Base-by-base conservation (phyloP, 345 rosid species). In the Hevea brasiliensis region DNA sequence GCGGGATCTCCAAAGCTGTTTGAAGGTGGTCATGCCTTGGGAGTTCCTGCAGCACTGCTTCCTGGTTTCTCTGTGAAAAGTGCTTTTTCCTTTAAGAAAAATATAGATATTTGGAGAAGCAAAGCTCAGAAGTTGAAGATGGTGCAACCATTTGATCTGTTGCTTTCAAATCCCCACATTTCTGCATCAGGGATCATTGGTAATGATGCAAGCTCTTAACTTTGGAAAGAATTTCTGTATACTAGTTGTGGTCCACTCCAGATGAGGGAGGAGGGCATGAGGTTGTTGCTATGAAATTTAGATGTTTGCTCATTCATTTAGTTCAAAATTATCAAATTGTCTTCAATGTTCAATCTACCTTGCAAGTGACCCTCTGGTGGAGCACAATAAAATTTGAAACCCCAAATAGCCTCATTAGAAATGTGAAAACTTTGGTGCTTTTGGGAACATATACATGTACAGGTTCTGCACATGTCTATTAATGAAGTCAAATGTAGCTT, bases 21-120 rank as follows among this genome's bases (percentile, higher is more conserved):
- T 64, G 77, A 80, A 72, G 81, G 73, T 68, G 86, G 76, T 71
- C 73, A 72, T 61, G 67, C 26, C 47, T 68, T 65, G 56, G 72
- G 42, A 75, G 81, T 79, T 64, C 98, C 97, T 26, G 69, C 86
- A 72, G 61, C 89, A 50, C 82, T 92, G 63, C 91, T 87, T 75
- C 94, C 98, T 61, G 91, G 96, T 45, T 66, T 79, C 66, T 85
- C 89, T 67, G 41, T 87, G 6, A 95, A 87, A 85, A 70, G 84
- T 40, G 97, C 92, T 24, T 75, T 87, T 70, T 77, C 92, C 66
- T 89, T 87, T 59, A 87, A 86, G 85, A 83, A 81, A 65, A 88
- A 84, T 76, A 24, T 88, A 74, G 88, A 88, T 77, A 69, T 92
- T 60, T 92, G 99, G 98, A 92, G 89, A 72, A 88, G 94, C 82